Evolutionary conservation across 768 basidiomycete species (phyloP), one percentile per base, ranked within the genome.

Genomic region (Neoboletus magnificus): DNA sequence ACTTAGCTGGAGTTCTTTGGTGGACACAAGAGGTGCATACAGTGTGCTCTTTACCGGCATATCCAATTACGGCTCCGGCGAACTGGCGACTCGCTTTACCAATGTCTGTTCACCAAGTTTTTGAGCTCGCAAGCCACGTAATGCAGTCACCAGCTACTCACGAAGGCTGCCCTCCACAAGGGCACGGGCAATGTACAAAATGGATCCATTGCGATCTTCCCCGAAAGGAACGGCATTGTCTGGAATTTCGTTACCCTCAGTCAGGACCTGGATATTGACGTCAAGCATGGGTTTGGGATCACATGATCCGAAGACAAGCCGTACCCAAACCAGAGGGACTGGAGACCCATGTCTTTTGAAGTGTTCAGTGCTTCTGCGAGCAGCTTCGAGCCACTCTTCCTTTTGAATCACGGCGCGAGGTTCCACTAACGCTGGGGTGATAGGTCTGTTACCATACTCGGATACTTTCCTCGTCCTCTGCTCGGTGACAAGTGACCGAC

Each of bases 161-260:
- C 70, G 67, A 56, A 71, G 67, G 18, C 50, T 43, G 16, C 70
- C 70, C 50, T 71, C 70, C 30, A 71, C 48, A 29, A 71, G 65
- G 13, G 69, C 71, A 27, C 70, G 70, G 37, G 70, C 70, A 16
- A 71, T 59, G 51, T 69, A 71, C 50, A 61, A 22, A 33, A 67
- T 61, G 4, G 41, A 53, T 10, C 70, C 70, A 41, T 66, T 65
- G 50, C 66, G 64, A 44, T 71, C 70, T 57, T 71, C 63, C 15
- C 68, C 67, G 25, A 71, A 71, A 13, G 70, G 71, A 48, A 71
- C 64, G 1, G 70, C 70, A n/a, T 70, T 73, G 37, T 72, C 62
- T 6, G 70, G 70, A n/a, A 71, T 73, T n/a, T 56, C 44, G 40
- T 52, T 71, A 5, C 64, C 67, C 50, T 73, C 69, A 0, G 64